Conservation (phyloP, 441 rosid genomes). For the Populus hybrid region DNA sequence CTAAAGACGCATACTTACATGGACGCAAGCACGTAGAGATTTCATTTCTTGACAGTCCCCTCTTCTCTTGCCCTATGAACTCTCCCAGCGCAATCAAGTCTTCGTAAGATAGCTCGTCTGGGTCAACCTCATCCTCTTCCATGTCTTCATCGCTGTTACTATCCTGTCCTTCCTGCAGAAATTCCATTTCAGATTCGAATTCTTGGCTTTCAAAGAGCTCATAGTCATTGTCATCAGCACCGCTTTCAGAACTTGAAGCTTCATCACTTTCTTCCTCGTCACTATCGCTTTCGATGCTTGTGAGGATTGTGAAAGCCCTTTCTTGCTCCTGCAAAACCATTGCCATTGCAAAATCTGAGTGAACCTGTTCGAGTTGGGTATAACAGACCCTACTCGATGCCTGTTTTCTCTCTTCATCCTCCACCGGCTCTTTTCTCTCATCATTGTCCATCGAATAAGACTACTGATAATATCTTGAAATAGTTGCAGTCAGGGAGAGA, state of each 20-base stretch:
- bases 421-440: conserved; percentile 19
- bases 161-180: conserved; percentile 49
- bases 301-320: conserved; percentile 19
- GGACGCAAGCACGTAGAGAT: conserved; percentile 39
- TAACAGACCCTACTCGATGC: conserved; percentile 35
- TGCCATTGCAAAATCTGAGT: conserved; percentile 51
- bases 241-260: conserved; percentile 19
- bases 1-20: conserved; percentile 16
- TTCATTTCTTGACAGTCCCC: conserved; percentile 44
- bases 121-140: conserved; percentile 62
- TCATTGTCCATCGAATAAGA: conserved; percentile 14
- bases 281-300: conserved; percentile 37
- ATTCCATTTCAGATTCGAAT: conserved; percentile 34
- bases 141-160: conserved; percentile 32
- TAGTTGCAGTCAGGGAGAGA: background rate
- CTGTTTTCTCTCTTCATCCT: conserved; percentile 38
- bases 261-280: conserved; percentile 25
- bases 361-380: conserved; percentile 38
- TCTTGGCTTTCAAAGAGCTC: conserved; percentile 39
- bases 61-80: conserved; percentile 56
- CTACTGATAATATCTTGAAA: background rate
- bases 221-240: conserved; percentile 24
- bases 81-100: conserved; percentile 73
- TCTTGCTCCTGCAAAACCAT: conserved; percentile 46
- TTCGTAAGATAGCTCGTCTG: conserved; percentile 65